Conservation (phyloP, 768 basidiomycete species). For the Boletus sp. region DNA sequence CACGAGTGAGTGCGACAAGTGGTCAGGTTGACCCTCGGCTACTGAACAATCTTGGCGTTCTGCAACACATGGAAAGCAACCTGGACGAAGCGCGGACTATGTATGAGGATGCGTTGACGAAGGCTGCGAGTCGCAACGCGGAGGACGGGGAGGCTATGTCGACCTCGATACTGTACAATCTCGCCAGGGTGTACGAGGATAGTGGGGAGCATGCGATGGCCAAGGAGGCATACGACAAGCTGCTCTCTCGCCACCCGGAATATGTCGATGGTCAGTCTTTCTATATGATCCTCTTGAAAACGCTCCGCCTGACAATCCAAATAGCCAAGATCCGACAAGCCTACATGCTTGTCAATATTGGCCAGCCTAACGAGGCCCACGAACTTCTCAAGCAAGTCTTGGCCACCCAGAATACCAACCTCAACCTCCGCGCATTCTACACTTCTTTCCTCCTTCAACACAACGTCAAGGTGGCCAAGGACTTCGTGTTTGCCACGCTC, state of each 20-base stretch:
- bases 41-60: slow-evolving; percentile 75
- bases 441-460: slow-evolving; percentile 88
- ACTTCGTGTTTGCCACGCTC: slow-evolving; percentile 86
- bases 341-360: slow-evolving; percentile 66
- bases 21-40: slow-evolving; percentile 61
- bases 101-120: slow-evolving; percentile 74
- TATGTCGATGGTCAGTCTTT: slow-evolving; percentile 82
- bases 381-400: slow-evolving; percentile 88
- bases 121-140: slow-evolving; percentile 42
- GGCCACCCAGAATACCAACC: slow-evolving; percentile 67
- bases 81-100: slow-evolving; percentile 51
- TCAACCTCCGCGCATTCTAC: slow-evolving; percentile 90
- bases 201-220: slow-evolving; percentile 69
- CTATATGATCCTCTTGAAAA: not conserved
- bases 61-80: slow-evolving; percentile 68
- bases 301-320: slow-evolving; percentile 7
- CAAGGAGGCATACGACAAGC: slow-evolving; percentile 81
- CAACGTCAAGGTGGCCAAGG: slow-evolving; percentile 69
- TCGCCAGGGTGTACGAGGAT: slow-evolving; percentile 90
- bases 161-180: slow-evolving; percentile 85
- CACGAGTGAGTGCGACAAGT: slow-evolving; percentile 54
- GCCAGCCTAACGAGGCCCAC: slow-evolving; percentile 78
- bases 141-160: slow-evolving; percentile 65
- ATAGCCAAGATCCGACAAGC: slow-evolving; percentile 92
- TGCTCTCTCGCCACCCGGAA: slow-evolving; percentile 89